Percentiles rank a stretch among this genome's conserved stretches.
Conservation (phyloP, 371 early-diverging fungal species). For the Syncephalastrum contaminatum region DNA sequence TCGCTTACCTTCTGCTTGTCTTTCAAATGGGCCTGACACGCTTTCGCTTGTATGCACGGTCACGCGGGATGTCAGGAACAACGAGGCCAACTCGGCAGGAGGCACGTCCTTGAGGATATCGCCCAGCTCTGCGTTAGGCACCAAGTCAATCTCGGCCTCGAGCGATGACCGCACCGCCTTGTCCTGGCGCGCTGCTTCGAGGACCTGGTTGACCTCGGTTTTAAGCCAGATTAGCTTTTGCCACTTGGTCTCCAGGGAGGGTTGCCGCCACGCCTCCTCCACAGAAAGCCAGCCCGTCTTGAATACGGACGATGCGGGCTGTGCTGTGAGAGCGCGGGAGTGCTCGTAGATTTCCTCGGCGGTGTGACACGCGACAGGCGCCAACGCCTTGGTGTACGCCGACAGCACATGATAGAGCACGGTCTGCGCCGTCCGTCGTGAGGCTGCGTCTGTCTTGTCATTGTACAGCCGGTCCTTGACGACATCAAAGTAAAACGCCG, state of each 20-base stretch:
- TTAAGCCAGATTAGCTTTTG: slow-evolving; percentile 55
- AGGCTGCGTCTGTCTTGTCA: slow-evolving; percentile 27
- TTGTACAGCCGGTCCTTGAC: slow-evolving; percentile 85
- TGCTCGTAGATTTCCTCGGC: slow-evolving; percentile 81
- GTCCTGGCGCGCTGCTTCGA: slow-evolving; percentile 68
- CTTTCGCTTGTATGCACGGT: slow-evolving; percentile 18
- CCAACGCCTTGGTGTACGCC: slow-evolving; percentile 61
- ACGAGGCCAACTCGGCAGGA: slow-evolving; percentile 40
- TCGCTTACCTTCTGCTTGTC: slow-evolving; percentile 24
- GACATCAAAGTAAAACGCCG: slow-evolving; percentile 83
- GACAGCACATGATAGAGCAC: slow-evolving; percentile 68
- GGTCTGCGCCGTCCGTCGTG: slow-evolving; percentile 68
- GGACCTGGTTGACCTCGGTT: slow-evolving; percentile 58
- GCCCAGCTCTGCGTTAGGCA: slow-evolving; percentile 8
- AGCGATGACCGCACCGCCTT: slow-evolving; percentile 61
- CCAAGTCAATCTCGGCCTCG: slow-evolving; percentile 52
- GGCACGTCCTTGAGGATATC: slow-evolving; percentile 27
- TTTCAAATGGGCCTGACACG: slow-evolving; percentile 17
- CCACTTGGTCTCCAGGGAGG: slow-evolving; percentile 55
- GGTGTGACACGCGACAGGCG: slow-evolving; percentile 75
- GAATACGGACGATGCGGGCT: slow-evolving; percentile 60
- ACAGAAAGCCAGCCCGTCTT: slow-evolving; percentile 60
- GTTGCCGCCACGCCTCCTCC: slow-evolving; percentile 57
- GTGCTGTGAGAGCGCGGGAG: slow-evolving; percentile 39
- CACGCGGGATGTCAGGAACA: slow-evolving; percentile 56